phyloP scores from a whole-genome alignment of 192 early-diverging fungal species.

The Gonapodya prolifera region DNA sequence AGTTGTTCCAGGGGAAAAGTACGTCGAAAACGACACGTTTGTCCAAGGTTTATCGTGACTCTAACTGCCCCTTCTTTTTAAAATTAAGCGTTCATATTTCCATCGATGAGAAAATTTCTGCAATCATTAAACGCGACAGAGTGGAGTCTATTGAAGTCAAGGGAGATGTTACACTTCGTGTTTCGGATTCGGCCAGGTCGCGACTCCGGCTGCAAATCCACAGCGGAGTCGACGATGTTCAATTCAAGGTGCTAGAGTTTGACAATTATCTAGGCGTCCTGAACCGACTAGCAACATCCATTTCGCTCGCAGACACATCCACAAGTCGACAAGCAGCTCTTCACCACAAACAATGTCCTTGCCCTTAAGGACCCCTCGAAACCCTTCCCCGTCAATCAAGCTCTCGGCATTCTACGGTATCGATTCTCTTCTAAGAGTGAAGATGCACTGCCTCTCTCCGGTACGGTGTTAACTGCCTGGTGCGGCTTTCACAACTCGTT shows the following conservation, averaged over 20 bases:
- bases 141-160: conserved; percentile 88
- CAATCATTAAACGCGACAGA: conserved; percentile 76
- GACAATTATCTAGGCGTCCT: neutral
- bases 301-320: conserved; percentile 66
- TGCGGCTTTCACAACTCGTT: neutral
- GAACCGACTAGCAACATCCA: neutral
- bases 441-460: conserved; percentile 64
- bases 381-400: conserved; percentile 74
- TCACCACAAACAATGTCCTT: conserved; percentile 54
- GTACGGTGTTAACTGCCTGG: no score
- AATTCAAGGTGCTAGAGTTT: conserved; percentile 57
- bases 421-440: conserved; percentile 73
- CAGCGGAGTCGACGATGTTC: conserved; percentile 46
- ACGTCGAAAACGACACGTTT: neutral
- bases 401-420: conserved; percentile 83
- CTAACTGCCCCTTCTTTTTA: neutral
- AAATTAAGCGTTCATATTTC: conserved; percentile 61
- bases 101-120: conserved; percentile 78
- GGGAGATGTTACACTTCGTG: conserved; percentile 71
- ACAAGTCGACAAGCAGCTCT: conserved; percentile 86
- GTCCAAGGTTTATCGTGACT: neutral
- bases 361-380: conserved; percentile 67
- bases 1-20: conserved; percentile 1
- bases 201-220: conserved; percentile 51
- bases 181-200: conserved; percentile 51